These are phyloP conservation scores for Penicillium paxilli DNA, from an alignment of 495 filamentous ascomycete species.

Conservation along the genomic window DNA sequence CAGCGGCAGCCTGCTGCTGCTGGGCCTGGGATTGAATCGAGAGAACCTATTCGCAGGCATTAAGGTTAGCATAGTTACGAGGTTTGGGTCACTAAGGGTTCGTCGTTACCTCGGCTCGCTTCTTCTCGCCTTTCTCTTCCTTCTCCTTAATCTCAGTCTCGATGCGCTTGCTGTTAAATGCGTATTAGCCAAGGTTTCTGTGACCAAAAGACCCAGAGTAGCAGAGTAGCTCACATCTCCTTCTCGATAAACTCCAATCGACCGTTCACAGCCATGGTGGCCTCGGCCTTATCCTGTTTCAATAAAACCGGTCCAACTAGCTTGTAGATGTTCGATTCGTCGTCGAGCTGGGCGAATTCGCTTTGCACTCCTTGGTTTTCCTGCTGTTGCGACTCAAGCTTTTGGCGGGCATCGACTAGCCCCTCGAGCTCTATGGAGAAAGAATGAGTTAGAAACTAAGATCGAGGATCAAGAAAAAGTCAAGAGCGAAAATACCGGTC, in stretches of 20 bases:
- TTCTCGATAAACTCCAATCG: constrained; percentile 89
- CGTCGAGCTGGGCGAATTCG: constrained; percentile 79
- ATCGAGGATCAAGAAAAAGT: background rate
- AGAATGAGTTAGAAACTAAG: constrained; percentile 11
- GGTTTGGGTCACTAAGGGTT: background rate
- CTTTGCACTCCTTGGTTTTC: constrained; percentile 89
- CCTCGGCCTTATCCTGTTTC: constrained; percentile 90
- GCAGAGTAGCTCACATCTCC: constrained; percentile 75
- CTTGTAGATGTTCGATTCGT: constrained; percentile 90
- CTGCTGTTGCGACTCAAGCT: constrained; percentile 89
- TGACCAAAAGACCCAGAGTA: background rate
- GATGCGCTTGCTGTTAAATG: constrained; percentile 66
- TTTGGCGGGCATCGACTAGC: constrained; percentile 78
- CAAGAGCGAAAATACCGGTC: constrained; percentile 54
- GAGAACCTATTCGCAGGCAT: constrained; percentile 33
- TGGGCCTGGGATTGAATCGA: constrained; percentile 46
- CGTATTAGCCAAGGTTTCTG: constrained; percentile 7
- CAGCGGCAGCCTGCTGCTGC: constrained; percentile 39
- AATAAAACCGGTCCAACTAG: constrained; percentile 88
- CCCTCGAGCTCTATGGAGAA: constrained; percentile 67
- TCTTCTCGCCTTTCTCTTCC: constrained; percentile 78
- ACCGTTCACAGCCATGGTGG: constrained; percentile 83
- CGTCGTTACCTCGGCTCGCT: constrained; percentile 64
- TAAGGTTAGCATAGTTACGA: constrained; percentile 14
- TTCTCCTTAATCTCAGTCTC: constrained; percentile 78